Evolutionary conservation across 2,329 filamentous ascomycete genomes (phyloP).

Genomic region (Cladophialophora carrionii): DNA sequence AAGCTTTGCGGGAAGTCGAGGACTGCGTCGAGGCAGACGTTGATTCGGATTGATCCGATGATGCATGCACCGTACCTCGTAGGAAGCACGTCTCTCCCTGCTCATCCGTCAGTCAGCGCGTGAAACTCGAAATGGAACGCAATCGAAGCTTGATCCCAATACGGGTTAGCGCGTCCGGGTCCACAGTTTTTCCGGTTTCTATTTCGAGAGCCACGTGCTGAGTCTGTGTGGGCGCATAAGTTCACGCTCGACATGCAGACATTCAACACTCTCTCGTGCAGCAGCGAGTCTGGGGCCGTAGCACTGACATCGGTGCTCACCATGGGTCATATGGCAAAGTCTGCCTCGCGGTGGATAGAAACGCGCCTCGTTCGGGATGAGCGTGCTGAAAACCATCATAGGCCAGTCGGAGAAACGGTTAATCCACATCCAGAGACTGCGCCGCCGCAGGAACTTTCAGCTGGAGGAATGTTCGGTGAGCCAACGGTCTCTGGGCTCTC

Average conservation of each 20-base stretch:
- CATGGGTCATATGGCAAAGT: slow-evolving; percentile 1
- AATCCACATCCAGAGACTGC: slow-evolving; percentile 25
- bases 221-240: background rate
- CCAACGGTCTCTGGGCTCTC: background rate
- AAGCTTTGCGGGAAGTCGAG: background rate
- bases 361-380: slow-evolving; percentile 19
- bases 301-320: background rate
- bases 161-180: background rate
- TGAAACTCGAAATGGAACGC: background rate
- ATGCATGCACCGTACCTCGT: background rate
- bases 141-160: background rate
- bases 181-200: slow-evolving; percentile 11
- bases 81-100: too few relatives aligned
- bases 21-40: background rate
- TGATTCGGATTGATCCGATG: background rate
- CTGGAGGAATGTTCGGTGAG: slow-evolving; percentile 9
- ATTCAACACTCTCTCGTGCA: background rate
- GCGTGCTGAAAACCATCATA: slow-evolving; percentile 10
- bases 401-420: slow-evolving; percentile 20
- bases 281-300: background rate
- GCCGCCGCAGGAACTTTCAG: slow-evolving; percentile 15
- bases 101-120: background rate
- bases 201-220: slow-evolving; percentile 13
- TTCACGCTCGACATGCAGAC: background rate
- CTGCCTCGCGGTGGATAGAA: slow-evolving; percentile 24